These are phyloP conservation scores for Lactarius deliciosus DNA, from an alignment of 768 basidiomycete genomes.

Conservation along the genomic window DNA sequence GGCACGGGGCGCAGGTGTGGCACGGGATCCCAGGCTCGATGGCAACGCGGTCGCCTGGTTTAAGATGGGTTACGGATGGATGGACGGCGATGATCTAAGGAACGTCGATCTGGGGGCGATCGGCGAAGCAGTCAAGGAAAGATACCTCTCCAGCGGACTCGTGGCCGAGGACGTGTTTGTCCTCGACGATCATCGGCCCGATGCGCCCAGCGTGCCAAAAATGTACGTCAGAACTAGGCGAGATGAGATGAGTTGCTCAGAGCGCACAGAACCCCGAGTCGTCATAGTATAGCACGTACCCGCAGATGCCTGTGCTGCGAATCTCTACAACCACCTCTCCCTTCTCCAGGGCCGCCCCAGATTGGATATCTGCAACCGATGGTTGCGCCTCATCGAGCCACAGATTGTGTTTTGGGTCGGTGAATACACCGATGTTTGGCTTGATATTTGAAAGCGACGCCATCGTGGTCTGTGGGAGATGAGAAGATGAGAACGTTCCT, in stretches of 20 bases:
- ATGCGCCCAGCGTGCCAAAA: constrained; percentile 72
- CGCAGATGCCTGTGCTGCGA: constrained; percentile 68
- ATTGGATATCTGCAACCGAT: constrained; percentile 16
- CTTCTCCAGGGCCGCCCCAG: constrained; percentile 11
- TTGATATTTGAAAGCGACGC: constrained; percentile 14
- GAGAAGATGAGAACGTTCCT: neutral
- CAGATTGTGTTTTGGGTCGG: constrained; percentile 28
- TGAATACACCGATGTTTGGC: constrained; percentile 29
- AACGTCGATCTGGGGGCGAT: neutral
- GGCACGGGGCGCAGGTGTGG: constrained; percentile 61
- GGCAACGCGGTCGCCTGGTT: constrained; percentile 61
- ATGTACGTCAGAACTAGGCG: constrained; percentile 63
- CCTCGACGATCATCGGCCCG: constrained; percentile 68
- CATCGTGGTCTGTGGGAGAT: constrained; percentile 36
- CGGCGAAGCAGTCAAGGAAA: neutral
- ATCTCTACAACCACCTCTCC: constrained; percentile 68
- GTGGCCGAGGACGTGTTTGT: constrained; percentile 53
- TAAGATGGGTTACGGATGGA: constrained; percentile 17
- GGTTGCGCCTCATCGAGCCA: constrained; percentile 37
- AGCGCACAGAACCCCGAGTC: too few relatives aligned
- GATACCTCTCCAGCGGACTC: constrained; percentile 66
- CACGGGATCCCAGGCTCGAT: constrained; percentile 72
- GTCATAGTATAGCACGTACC: constrained; percentile 40
- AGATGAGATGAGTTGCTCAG: neutral
- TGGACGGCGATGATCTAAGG: constrained; percentile 18